A percentile compares a stretch with the other conserved stretches of the same genome.
These are phyloP conservation scores for Kwoniella shandongensis DNA, from an alignment of 768 basidiomycete species.

Conservation along the genomic window DNA sequence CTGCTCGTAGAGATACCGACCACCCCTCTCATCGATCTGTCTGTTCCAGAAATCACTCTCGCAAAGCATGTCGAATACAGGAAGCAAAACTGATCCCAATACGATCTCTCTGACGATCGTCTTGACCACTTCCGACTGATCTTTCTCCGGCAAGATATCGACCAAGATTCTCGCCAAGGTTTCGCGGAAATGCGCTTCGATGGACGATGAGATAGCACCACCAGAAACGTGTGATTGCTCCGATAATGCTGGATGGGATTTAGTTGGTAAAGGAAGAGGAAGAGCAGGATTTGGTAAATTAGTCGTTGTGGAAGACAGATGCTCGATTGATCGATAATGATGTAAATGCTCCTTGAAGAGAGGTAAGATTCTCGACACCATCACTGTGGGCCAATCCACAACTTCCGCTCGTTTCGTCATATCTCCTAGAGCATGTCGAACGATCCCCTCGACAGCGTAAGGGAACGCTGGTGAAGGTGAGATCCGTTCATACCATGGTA, in stretches of 20 bases:
- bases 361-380: conserved; percentile 84
- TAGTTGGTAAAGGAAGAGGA: conserved; percentile 37
- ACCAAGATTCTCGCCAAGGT: conserved; percentile 73
- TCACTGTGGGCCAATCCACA: conserved; percentile 70
- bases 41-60: conserved; percentile 99
- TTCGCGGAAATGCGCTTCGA: conserved; percentile 77
- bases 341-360: conserved; percentile 85
- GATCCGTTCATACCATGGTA: conserved; percentile 82
- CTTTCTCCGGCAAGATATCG: conserved; percentile 71
- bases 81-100: conserved; percentile 76
- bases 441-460: conserved; percentile 70
- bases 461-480: conserved; percentile 89
- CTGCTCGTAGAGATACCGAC: conserved; percentile 66
- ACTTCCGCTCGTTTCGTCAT: conserved; percentile 61
- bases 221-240: conserved; percentile 14
- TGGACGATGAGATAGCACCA: conserved; percentile 69
- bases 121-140: conserved; percentile 69
- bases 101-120: conserved; percentile 78
- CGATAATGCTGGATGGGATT: conserved; percentile 33
- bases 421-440: conserved; percentile 67
- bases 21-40: conserved; percentile 83
- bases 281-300: conserved; percentile 21
- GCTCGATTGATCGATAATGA: conserved; percentile 83
- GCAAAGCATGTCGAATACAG: conserved; percentile 85
- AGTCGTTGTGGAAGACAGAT: conserved; percentile 35